Conservation (phyloP, 768 basidiomycete genomes). For the Mycena haematopus region DNA sequence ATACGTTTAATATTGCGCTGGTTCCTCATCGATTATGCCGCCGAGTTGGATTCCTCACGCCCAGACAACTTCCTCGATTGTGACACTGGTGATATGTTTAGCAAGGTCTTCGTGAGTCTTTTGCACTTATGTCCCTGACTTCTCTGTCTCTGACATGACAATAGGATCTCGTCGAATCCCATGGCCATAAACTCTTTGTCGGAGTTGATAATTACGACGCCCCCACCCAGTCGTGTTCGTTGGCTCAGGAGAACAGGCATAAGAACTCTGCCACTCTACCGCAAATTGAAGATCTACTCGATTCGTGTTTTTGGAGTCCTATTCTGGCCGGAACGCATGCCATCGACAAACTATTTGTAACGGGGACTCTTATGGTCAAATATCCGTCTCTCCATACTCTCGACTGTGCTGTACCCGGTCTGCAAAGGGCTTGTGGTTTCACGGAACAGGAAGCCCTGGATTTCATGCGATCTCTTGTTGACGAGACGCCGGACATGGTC, state of each 20-base stretch:
- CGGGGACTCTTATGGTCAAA: not conserved
- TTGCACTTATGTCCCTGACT: too few species aligned
- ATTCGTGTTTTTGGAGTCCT: conserved; percentile 10
- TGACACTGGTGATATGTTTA: too few species aligned
- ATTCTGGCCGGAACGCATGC: conserved; percentile 1
- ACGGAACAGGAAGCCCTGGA: conserved; percentile 9
- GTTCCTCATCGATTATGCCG: too few species aligned
- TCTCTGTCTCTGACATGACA: too few species aligned
- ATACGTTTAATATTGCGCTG: too few species aligned
- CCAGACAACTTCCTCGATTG: too few species aligned
- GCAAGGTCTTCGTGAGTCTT: too few species aligned
- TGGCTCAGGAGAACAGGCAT: not conserved
- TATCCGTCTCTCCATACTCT: not conserved
- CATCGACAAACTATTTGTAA: conserved; percentile 17
- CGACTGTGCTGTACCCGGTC: not conserved
- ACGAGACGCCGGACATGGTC: not conserved
- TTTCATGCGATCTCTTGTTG: not conserved
- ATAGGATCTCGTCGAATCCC: conserved; percentile 1
- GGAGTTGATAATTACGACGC: conserved; percentile 14
- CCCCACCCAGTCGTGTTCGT: not conserved
- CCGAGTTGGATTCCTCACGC: too few species aligned
- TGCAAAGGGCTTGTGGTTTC: conserved; percentile 15
- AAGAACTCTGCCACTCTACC: not conserved
- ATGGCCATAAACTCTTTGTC: conserved; percentile 11
- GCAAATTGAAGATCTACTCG: not conserved